Evolutionary conservation across 1,284 basidiomycete genomes (phyloP), one percentile per base, ranked within the genome.

Genomic region (Leccinum variabile): DNA sequence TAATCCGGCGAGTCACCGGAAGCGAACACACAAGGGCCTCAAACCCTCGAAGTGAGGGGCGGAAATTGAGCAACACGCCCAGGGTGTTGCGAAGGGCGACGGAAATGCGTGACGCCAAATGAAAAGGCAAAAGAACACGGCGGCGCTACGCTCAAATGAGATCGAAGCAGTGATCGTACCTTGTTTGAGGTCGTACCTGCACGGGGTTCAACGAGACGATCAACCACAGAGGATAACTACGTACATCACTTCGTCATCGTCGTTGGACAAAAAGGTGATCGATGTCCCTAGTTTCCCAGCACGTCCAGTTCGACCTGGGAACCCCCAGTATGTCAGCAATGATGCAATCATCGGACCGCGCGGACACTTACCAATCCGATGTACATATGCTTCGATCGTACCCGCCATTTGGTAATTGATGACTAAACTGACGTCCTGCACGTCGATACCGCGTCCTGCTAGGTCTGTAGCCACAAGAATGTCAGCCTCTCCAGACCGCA

Each of bases 391-490:
- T 75, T 99, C 97, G 75, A 99, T 98, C 32, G 91, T 92, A 70
- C 87, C 90, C 10, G 95, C 87, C 95, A 99, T 98, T 78, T 97
- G 94, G 82, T 89, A 99, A 78, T 99, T 99, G 82, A 98, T 88
- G 67, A 99, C 97, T 60, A 98, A 81, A 61, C 90, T 92, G 64
- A 98, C 96, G 76, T 99, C 94, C 66, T 95, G 92, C 4, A 99
- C 94, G 78, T 99, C 97, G 75, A 99, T 98, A 85, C 97, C 97
- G 74, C 97, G 91, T 57, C 97, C 97, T 25, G 97, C 97, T 59
- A 99, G 83, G 78, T 99, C 97, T 16, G 97, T 99, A 0, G 97
- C 97, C 35, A 99, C 97, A 5, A 99, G 83, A 41, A 95, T 85
- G 73, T 91, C 88, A 35, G 90, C 82, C 61, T 92, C 87, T 57